A percentile compares a stretch with the other conserved stretches of the same genome.
These are phyloP conservation scores for Stephania yunnanensis DNA, from an alignment of 164 flowering plant species.

Conservation along the genomic window DNA sequence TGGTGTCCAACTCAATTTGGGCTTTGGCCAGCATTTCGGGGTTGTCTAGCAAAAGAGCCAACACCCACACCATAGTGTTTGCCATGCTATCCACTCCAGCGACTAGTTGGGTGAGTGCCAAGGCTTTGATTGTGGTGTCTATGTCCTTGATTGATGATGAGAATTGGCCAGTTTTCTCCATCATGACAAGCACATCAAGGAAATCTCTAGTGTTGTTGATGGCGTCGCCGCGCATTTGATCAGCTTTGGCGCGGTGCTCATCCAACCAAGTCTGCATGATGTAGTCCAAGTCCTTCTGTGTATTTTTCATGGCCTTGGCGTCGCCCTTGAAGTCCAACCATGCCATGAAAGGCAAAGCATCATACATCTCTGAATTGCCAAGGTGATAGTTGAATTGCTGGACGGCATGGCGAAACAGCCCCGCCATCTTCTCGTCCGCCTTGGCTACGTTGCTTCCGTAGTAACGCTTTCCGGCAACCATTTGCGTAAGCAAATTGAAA, in stretches of 20 bases:
- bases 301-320: neutral
- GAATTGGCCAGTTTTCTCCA: neutral
- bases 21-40: neutral
- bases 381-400: neutral
- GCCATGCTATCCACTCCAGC: neutral
- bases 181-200: neutral
- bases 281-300: neutral
- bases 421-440: neutral
- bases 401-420: neutral
- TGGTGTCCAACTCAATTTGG: neutral
- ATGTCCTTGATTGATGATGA: neutral
- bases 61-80: neutral
- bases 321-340: neutral
- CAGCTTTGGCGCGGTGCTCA: neutral
- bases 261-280: neutral
- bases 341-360: neutral
- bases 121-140: neutral
- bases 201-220: neutral
- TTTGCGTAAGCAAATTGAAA: no score
- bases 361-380: neutral
- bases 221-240: neutral
- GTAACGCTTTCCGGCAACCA: neutral
- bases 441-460: neutral
- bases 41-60: neutral
- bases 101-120: neutral